Evolutionary conservation across 495 filamentous ascomycete species (phyloP), one percentile per base, ranked within the genome.

Genomic region (Aspergillus conjunctus): DNA sequence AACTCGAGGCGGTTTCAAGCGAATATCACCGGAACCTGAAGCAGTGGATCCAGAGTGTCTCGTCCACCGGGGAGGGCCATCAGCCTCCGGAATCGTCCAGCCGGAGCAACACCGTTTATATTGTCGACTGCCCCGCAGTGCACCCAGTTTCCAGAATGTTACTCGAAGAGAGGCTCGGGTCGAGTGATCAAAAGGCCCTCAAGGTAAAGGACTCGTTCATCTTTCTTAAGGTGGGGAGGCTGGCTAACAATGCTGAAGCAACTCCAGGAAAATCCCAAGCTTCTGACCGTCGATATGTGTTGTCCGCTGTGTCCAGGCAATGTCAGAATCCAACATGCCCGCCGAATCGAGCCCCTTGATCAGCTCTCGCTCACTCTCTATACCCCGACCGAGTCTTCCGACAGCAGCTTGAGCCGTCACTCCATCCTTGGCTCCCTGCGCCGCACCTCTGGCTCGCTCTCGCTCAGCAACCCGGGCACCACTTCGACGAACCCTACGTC

Each of bases 1-100:
- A 68, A 43, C 43, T 68, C 0, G 66, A 65, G 51, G 62, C 62
- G 0, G 54, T 52, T 15, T 65, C 62, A 5, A 62, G 60, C 22
- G 59, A 68, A n/a, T 68, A 68, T 21, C 66, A 68, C 43, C 59
- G 55, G 22, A 50, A 68, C 48, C 56, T 68, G 33, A 58, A 51
- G 14, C 45, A 62, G 30, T 68, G 66, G 66, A 22, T 68, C 15
- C 66, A 63, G 34, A 51, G n/a, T 12, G 60, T 59, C 2, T 54
- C 66, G 12, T n/a, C 37, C 2, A 39, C 59, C 20, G 59, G 58
- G 2, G 30, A 32, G 0, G 56, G 41, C 11, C 44, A 30, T 1
- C 5, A 37, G 14, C 33, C 37, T 3, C 30, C 18, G 49, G 33
- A 32, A 41, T 37, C 33, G 17, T 41, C 50, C 17, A 51, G 56